Percentiles rank a stretch among this genome's conserved stretches.
These are phyloP conservation scores for Pterocarpus santalinus DNA, from an alignment of 306 rosid species.

Conservation along the genomic window DNA sequence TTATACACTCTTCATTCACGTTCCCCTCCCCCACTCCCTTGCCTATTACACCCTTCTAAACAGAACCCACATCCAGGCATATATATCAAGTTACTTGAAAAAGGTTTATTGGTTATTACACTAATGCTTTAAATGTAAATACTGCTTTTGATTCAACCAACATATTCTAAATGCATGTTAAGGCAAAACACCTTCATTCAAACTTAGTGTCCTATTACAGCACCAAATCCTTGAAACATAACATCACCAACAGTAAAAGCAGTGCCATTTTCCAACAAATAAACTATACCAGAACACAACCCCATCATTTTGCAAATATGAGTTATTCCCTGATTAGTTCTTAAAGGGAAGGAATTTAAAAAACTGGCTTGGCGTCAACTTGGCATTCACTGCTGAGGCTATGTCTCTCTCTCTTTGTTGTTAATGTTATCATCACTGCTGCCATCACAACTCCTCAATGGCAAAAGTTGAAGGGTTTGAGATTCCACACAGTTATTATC, in stretches of 20 bases:
- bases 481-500: slow-evolving; percentile 49
- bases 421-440: slow-evolving; percentile 34
- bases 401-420: slow-evolving; percentile 48
- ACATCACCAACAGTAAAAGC: slow-evolving; percentile 51
- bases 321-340: slow-evolving; percentile 36
- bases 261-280: slow-evolving; percentile 36
- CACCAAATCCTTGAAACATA: slow-evolving; percentile 59
- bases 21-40: too few relatives aligned
- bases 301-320: slow-evolving; percentile 40
- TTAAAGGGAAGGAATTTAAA: slow-evolving; percentile 83
- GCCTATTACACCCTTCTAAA: too few relatives aligned
- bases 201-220: slow-evolving; percentile 50
- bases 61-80: too few relatives aligned
- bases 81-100: slow-evolving; percentile 49
- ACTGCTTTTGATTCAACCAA: slow-evolving; percentile 56
- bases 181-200: slow-evolving; percentile 62
- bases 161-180: slow-evolving; percentile 76
- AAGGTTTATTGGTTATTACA: slow-evolving; percentile 39
- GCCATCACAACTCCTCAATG: slow-evolving; percentile 55
- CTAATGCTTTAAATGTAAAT: slow-evolving; percentile 41
- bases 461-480: slow-evolving; percentile 79
- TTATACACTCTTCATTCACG: too few relatives aligned
- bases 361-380: slow-evolving; percentile 55
- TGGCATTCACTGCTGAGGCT: slow-evolving; percentile 47
- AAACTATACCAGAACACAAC: slow-evolving; percentile 30